A percentile compares a stretch with the other conserved stretches of the same genome.
These are phyloP conservation scores for Zygosaccharomyces pseudorouxii DNA, from an alignment of 805 yeast genomes.

Conservation along the genomic window DNA sequence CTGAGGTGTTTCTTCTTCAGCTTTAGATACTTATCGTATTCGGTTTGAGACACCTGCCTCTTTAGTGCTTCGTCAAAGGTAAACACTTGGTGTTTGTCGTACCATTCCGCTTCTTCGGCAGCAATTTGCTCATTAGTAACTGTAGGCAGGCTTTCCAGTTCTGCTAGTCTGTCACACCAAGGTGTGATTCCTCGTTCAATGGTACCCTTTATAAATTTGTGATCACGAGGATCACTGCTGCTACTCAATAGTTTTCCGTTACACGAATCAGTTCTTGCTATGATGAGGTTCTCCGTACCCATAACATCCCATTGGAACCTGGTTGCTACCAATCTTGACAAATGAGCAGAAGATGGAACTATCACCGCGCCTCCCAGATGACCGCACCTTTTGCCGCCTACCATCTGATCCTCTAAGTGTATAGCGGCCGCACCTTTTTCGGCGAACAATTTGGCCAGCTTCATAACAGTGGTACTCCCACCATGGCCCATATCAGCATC, in stretches of 20 bases:
- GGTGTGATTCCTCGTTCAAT: slow-evolving; percentile 35
- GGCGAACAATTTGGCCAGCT: slow-evolving; percentile 59
- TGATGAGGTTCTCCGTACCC: slow-evolving; percentile 53
- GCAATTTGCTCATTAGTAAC: slow-evolving; percentile 35
- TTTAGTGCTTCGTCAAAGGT: slow-evolving; percentile 51
- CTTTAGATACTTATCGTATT: slow-evolving; percentile 28
- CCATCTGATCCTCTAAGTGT: slow-evolving; percentile 59
- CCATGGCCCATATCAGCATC: slow-evolving; percentile 70
- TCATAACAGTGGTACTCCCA: slow-evolving; percentile 58
- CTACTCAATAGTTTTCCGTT: slow-evolving; percentile 49
- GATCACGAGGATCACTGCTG: slow-evolving; percentile 53
- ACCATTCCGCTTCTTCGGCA: slow-evolving; percentile 46
- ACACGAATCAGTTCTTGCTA: slow-evolving; percentile 60
- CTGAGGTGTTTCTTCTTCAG: slow-evolving; percentile 15
- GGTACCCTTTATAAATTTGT: slow-evolving; percentile 50
- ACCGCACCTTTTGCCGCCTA: slow-evolving; percentile 64
- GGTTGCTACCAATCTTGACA: slow-evolving; percentile 51
- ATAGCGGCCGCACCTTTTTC: slow-evolving; percentile 65
- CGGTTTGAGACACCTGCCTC: slow-evolving; percentile 16
- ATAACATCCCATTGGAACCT: slow-evolving; percentile 62
- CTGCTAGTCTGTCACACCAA: slow-evolving; percentile 42
- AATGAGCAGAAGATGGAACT: slow-evolving; percentile 55
- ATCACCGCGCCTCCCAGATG: slow-evolving; percentile 58
- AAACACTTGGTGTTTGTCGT: slow-evolving; percentile 36
- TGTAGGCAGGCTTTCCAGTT: slow-evolving; percentile 44